A percentile compares a stretch with the other conserved stretches of the same genome.
Evolutionary conservation across 345 rosid genomes (phyloP).

Genomic region (Cardamine resedifolia): DNA sequence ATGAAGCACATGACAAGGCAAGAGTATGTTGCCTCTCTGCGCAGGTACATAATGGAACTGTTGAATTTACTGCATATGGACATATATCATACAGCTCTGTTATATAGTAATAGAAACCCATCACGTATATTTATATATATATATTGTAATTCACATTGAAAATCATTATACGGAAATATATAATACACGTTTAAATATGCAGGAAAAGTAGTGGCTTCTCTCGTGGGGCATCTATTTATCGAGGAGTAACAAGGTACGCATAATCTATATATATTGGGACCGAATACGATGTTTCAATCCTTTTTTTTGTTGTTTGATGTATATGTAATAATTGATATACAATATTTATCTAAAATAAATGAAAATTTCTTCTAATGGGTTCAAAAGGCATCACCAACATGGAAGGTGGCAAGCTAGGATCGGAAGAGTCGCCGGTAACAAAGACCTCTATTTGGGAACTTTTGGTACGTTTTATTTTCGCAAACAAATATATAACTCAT

Average conservation of each 20-base stretch:
- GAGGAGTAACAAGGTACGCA: slow-evolving; percentile 87
- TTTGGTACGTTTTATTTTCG: slow-evolving; percentile 50
- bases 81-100: not conserved
- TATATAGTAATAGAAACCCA: slow-evolving; percentile 7
- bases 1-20: slow-evolving; percentile 98
- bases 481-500: not conserved
- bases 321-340: not conserved
- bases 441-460: slow-evolving; percentile 92
- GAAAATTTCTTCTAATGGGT: not conserved
- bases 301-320: not conserved
- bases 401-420: slow-evolving; percentile 99
- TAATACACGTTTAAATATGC: slow-evolving; percentile 4
- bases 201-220: slow-evolving; percentile 99
- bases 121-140: not conserved
- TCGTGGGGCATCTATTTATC: slow-evolving; percentile 90
- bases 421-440: slow-evolving; percentile 96
- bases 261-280: not conserved
- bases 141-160: not conserved
- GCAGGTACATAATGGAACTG: slow-evolving; percentile 60
- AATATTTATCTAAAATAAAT: not conserved
- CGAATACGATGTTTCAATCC: not conserved
- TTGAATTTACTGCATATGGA: slow-evolving; percentile 23
- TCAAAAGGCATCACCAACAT: slow-evolving; percentile 86
- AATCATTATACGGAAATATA: slow-evolving; percentile 8
- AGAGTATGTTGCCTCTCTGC: slow-evolving; percentile 83